Percentiles rank a stretch among this genome's conserved stretches.
Evolutionary conservation across 208 protist genomes (phyloP).

Genomic region (Acanthamoeba polyphaga): DNA sequence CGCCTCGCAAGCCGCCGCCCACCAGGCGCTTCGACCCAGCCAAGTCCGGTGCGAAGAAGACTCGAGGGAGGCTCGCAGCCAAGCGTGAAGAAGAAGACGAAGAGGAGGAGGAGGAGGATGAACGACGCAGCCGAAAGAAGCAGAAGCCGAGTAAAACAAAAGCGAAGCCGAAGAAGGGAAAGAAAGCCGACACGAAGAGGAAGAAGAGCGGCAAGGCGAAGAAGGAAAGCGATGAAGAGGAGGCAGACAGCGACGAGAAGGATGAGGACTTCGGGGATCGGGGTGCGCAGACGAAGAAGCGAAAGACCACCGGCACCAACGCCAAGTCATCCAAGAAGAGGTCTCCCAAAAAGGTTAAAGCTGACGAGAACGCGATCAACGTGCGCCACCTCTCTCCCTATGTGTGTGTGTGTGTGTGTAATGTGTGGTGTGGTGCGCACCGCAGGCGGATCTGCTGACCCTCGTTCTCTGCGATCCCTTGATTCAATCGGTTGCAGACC

Average conservation of each 20-base stretch:
- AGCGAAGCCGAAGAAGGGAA: not conserved
- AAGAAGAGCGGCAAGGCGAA: not conserved
- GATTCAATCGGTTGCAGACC: not conserved
- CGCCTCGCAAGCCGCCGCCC: not conserved
- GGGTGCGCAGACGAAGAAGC: not conserved
- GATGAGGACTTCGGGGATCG: not conserved
- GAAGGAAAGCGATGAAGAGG: constrained; percentile 17
- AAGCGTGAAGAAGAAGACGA: not conserved
- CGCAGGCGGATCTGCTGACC: not conserved
- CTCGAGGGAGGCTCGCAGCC: not conserved
- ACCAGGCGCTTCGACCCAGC: constrained; percentile 35
- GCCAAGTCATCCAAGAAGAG: not conserved
- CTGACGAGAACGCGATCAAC: constrained; percentile 27
- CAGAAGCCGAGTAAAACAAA: not conserved
- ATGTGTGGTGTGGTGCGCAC: not conserved
- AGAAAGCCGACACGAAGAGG: not conserved
- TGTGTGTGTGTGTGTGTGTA: not conserved
- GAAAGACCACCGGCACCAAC: not conserved
- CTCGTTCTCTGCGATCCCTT: not conserved
- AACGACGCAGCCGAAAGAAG: not conserved
- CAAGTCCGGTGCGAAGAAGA: not conserved
- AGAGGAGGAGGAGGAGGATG: not conserved
- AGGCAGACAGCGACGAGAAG: not conserved
- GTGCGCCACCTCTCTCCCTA: not conserved
- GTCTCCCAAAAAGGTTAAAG: constrained; percentile 30